Evolutionary conservation across 306 rosid species (phyloP).

Genomic region (Inga oerstediana): DNA sequence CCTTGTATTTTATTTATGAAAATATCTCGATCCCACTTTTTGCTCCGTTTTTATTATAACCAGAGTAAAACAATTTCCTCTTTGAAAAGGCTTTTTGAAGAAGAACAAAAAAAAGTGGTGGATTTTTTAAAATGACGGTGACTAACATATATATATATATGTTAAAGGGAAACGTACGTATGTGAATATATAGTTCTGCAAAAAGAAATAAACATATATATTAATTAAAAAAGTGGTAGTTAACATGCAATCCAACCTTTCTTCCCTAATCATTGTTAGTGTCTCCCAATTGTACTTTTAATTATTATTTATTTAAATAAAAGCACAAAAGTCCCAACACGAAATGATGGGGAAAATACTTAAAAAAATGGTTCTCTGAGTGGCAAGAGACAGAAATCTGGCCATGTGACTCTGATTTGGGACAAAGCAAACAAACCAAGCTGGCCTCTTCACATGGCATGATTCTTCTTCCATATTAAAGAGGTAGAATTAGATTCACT

Average conservation of each 20-base stretch:
- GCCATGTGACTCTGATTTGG: conserved; percentile 64
- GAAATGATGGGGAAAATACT: conserved; percentile 32
- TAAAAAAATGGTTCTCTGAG: neutral
- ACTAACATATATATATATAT: neutral
- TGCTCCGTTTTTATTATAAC: too few relatives aligned
- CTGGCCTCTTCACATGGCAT: conserved; percentile 68
- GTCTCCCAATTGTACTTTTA: conserved; percentile 38
- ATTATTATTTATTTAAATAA: conserved; percentile 8
- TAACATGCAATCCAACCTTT: conserved; percentile 47
- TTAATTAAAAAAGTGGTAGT: conserved; percentile 4
- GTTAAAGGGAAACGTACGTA: neutral
- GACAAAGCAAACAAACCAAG: conserved; percentile 60
- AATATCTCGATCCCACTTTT: too few relatives aligned
- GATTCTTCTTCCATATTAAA: conserved; percentile 35
- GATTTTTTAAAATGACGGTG: neutral
- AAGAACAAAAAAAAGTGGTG: neutral
- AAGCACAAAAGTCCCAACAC: conserved; percentile 26
- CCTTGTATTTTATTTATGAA: too few relatives aligned
- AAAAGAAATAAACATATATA: neutral
- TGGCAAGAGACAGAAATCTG: conserved; percentile 20
- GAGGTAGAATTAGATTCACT: neutral
- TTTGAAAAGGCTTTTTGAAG: too few relatives aligned
- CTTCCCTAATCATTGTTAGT: conserved; percentile 49
- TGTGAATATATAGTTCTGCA: neutral
- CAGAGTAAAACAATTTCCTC: too few relatives aligned